These are phyloP conservation scores for Pichia sp. DNA, from an alignment of 1,139 yeast genomes.

Conservation along the genomic window DNA sequence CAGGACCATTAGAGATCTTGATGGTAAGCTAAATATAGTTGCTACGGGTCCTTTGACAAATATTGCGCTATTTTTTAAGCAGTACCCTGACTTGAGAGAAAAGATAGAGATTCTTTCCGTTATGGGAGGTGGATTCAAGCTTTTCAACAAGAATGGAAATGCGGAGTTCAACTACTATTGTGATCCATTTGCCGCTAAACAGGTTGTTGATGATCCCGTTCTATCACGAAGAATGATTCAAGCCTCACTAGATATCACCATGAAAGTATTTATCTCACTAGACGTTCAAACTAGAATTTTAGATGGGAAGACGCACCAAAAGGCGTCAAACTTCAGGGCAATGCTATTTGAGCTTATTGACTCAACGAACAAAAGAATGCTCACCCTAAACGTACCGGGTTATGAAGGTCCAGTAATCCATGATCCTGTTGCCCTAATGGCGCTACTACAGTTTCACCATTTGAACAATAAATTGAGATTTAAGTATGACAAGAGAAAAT, in stretches of 20 bases:
- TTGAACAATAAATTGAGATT: constrained; percentile 27
- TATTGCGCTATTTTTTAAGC: constrained; percentile 43
- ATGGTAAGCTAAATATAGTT: constrained; percentile 46
- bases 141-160: constrained; percentile 40
- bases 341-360: constrained; percentile 51
- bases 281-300: constrained; percentile 34
- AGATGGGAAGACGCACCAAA: constrained; percentile 24
- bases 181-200: constrained; percentile 70
- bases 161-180: constrained; percentile 78
- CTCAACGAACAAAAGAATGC: constrained; percentile 46
- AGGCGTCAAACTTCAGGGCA: constrained; percentile 37
- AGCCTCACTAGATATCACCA: constrained; percentile 67
- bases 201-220: constrained; percentile 40
- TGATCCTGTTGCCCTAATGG: constrained; percentile 68
- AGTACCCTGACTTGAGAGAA: constrained; percentile 43
- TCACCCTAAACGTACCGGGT: constrained; percentile 34
- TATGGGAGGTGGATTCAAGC: constrained; percentile 71
- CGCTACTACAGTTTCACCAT: constrained; percentile 40
- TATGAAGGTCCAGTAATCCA: constrained; percentile 68
- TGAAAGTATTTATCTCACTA: constrained; percentile 53
- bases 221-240: constrained; percentile 45
- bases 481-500: constrained; percentile 28
- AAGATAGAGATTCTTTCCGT: constrained; percentile 48
- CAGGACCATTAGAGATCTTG: constrained; percentile 36
- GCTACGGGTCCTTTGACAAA: constrained; percentile 77